Conservation (phyloP, 768 basidiomycete genomes). For the Trametopsis cervina region DNA sequence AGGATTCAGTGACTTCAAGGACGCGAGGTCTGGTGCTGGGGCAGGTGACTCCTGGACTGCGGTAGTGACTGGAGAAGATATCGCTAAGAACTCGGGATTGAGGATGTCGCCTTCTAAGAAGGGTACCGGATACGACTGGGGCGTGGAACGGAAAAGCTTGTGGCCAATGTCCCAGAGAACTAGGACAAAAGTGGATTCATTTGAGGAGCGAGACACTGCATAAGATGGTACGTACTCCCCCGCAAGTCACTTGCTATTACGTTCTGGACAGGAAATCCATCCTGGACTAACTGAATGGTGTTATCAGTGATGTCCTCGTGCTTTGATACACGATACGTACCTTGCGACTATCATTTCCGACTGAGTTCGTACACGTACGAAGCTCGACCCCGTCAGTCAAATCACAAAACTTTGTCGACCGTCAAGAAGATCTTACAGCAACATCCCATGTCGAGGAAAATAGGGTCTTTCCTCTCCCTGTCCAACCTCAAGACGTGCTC, state of each 20-base stretch:
- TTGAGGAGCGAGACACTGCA: background rate
- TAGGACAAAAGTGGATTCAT: conserved; percentile 19
- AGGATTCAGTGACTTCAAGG: conserved; percentile 35
- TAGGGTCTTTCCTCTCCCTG: conserved; percentile 24
- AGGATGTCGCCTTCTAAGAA: conserved; percentile 52
- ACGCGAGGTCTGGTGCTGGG: conserved; percentile 21
- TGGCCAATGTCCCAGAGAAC: conserved; percentile 58
- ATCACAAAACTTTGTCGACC: background rate
- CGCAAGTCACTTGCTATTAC: conserved; percentile 29
- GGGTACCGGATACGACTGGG: conserved; percentile 40
- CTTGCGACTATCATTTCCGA: conserved; percentile 33
- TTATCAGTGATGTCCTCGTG: too few species aligned
- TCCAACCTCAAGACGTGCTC: conserved; percentile 26
- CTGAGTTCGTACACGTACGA: conserved; percentile 11
- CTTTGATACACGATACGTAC: conserved; percentile 13
- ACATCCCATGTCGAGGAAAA: conserved; percentile 36
- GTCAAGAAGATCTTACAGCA: conserved; percentile 32
- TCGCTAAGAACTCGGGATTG: conserved; percentile 30
- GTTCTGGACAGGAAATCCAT: conserved; percentile 32
- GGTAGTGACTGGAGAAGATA: conserved; percentile 19
- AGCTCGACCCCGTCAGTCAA: background rate
- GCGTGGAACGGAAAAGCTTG: conserved; percentile 44
- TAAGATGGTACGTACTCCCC: conserved; percentile 19
- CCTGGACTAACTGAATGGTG: conserved; percentile 13
- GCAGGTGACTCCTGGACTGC: conserved; percentile 15